Conservation (phyloP, 2,329 filamentous ascomycete genomes). For the Verticillium nonalfalfae region DNA sequence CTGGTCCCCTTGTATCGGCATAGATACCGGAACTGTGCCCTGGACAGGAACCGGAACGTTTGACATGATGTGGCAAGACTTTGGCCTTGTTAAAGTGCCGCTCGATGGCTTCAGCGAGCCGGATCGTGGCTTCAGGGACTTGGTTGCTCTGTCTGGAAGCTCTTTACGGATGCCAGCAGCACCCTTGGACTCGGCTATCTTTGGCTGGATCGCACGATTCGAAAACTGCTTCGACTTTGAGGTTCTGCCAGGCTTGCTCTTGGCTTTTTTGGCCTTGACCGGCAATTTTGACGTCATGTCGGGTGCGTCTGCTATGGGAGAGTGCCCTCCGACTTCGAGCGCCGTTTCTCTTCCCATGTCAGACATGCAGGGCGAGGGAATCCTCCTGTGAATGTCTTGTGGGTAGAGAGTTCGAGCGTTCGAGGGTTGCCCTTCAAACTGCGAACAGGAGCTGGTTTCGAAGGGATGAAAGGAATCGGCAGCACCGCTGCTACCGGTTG, state of each 20-base stretch:
- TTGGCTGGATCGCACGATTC: neutral
- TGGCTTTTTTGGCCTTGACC: neutral
- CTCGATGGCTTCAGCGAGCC: neutral
- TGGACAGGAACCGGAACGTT: neutral
- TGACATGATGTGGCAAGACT: neutral
- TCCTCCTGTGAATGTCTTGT: neutral
- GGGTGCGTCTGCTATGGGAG: constrained; percentile 3
- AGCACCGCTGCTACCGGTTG: neutral
- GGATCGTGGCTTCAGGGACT: neutral
- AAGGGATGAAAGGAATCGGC: neutral
- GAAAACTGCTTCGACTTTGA: neutral
- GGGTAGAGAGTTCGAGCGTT: neutral
- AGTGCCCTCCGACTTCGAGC: constrained; percentile 1
- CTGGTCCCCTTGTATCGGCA: neutral
- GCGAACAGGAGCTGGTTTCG: neutral
- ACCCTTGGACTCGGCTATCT: neutral
- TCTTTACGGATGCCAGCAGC: constrained; percentile 1
- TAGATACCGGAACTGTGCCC: neutral
- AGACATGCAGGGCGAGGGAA: neutral
- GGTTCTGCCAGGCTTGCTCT: neutral
- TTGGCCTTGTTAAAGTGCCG: neutral
- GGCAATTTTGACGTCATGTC: neutral
- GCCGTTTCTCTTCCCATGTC: constrained; percentile 4
- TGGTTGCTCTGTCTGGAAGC: constrained; percentile 6
- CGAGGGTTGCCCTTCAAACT: neutral